These are phyloP conservation scores for Senna siamea DNA, from an alignment of 306 rosid species.

Conservation along the genomic window DNA sequence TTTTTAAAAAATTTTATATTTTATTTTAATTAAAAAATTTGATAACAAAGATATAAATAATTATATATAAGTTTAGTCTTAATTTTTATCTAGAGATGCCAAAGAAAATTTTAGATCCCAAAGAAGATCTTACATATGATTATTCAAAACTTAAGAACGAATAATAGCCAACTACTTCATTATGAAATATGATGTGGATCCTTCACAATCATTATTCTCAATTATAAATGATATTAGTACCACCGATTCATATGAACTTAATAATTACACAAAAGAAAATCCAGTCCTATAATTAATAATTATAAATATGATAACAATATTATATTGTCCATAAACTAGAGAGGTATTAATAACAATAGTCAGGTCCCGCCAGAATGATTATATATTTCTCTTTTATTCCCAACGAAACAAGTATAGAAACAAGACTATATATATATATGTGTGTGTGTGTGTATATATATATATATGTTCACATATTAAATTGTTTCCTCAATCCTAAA, in stretches of 20 bases:
- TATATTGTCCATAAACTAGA: neutral
- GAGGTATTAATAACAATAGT: slow-evolving; percentile 4
- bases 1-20: no score
- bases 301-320: slow-evolving; percentile 37
- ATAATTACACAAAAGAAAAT: slow-evolving; percentile 16
- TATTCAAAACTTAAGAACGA: neutral
- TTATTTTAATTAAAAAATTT: no score
- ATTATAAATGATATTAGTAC: slow-evolving; percentile 22
- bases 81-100: neutral
- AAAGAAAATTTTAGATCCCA: neutral
- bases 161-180: neutral
- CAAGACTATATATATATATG: no score
- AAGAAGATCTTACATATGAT: neutral
- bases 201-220: slow-evolving; percentile 29
- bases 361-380: neutral
- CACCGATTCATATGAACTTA: slow-evolving; percentile 12
- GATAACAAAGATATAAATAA: no score
- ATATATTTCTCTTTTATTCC: neutral
- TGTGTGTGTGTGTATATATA: no score
- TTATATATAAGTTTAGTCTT: no score
- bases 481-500: slow-evolving; percentile 18
- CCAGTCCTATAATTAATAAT: neutral
- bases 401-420: neutral
- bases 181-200: slow-evolving; percentile 26
- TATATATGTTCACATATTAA: no score